Evolutionary conservation across 768 basidiomycete genomes (phyloP).

Genomic region (Fistulinella prunicolor): DNA sequence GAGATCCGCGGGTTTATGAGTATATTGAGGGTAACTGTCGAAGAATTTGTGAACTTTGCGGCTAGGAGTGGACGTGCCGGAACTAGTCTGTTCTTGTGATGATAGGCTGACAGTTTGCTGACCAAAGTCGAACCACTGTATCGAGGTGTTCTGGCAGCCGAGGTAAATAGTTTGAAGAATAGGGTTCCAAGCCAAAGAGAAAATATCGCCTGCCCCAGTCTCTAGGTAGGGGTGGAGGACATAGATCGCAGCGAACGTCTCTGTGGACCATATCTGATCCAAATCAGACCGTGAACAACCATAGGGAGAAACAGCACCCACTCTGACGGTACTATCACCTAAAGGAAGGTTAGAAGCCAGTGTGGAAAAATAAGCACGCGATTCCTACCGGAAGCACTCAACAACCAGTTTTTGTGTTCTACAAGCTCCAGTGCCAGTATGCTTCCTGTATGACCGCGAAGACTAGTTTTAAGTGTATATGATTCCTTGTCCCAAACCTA

Average conservation of each 20-base stretch:
- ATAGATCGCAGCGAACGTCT: slow-evolving; percentile 61
- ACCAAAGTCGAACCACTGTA: slow-evolving; percentile 81
- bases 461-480: slow-evolving; percentile 62
- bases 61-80: slow-evolving; percentile 36
- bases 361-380: not conserved
- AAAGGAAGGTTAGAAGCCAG: slow-evolving; percentile 3
- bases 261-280: slow-evolving; percentile 77
- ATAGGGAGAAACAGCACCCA: slow-evolving; percentile 32
- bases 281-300: slow-evolving; percentile 5
- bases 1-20: slow-evolving; percentile 65
- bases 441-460: slow-evolving; percentile 81
- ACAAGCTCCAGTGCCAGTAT: slow-evolving; percentile 79
- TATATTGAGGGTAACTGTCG: slow-evolving; percentile 79
- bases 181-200: slow-evolving; percentile 78
- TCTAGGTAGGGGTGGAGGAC: slow-evolving; percentile 77
- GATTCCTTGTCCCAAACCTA: slow-evolving; percentile 86
- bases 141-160: slow-evolving; percentile 90
- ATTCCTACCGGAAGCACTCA: slow-evolving; percentile 79
- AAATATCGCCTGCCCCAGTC: slow-evolving; percentile 81
- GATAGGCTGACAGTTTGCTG: not conserved
- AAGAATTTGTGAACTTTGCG: slow-evolving; percentile 85
- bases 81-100: slow-evolving; percentile 12
- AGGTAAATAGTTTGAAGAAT: slow-evolving; percentile 70
- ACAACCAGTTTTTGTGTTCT: slow-evolving; percentile 75
- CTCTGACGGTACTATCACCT: slow-evolving; percentile 89